A percentile compares a stretch with the other conserved stretches of the same genome.
Evolutionary conservation across 2,329 filamentous ascomycete genomes (phyloP).

Genomic region (Myriosclerotinia scirpicola): DNA sequence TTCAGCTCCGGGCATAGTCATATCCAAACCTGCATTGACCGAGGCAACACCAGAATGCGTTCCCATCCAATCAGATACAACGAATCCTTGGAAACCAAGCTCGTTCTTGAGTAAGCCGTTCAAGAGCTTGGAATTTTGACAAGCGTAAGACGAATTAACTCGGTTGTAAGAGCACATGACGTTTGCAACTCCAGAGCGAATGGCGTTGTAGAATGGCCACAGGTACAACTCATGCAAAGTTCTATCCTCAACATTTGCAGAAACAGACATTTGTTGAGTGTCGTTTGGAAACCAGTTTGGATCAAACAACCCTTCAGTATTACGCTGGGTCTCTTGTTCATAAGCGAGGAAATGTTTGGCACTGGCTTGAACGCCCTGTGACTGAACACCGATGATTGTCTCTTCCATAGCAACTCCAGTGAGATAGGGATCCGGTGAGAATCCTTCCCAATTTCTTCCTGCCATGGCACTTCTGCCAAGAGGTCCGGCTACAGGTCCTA

Average conservation of each 20-base stretch:
- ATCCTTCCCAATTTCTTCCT: constrained; percentile 46
- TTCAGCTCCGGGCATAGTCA: constrained; percentile 60
- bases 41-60: constrained; percentile 59
- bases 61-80: constrained; percentile 69
- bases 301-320: constrained; percentile 11
- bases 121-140: constrained; percentile 50
- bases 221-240: constrained; percentile 75
- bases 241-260: constrained; percentile 67
- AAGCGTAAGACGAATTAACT: constrained; percentile 51
- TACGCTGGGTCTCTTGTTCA: constrained; percentile 52
- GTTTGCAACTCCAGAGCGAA: constrained; percentile 73
- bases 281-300: constrained; percentile 16
- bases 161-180: constrained; percentile 65
- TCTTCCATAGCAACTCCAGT: constrained; percentile 39
- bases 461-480: constrained; percentile 49
- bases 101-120: constrained; percentile 53
- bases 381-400: constrained; percentile 42
- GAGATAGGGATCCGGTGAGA: constrained; percentile 41
- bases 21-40: constrained; percentile 62
- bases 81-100: constrained; percentile 52
- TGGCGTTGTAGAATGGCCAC: constrained; percentile 81
- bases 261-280: constrained; percentile 53
- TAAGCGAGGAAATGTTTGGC: constrained; percentile 49
- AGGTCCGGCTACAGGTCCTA: constrained; percentile 52
- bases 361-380: constrained; percentile 41